Evolutionary conservation across 2,329 filamentous ascomycete genomes (phyloP), one percentile per base, ranked within the genome.

Genomic region (Aspergillus amoenus): DNA sequence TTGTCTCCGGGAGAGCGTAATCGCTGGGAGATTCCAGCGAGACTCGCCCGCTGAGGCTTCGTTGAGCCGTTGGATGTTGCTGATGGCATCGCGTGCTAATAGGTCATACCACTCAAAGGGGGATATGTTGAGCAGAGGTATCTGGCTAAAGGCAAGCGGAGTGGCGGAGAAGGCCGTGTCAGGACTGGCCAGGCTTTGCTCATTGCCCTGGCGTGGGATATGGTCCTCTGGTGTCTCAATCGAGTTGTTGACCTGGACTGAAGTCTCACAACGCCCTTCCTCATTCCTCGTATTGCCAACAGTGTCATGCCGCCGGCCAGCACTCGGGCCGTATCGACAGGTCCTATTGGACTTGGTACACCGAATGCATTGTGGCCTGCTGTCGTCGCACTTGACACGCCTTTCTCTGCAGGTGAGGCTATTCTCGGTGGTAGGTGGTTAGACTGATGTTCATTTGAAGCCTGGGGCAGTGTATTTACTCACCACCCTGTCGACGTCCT

Each of bases 101-200:
- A 64, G 52, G 27, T 66, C 64, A 34, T 61, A 66, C 64, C 64
- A 66, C 37, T 66, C 62, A n/a, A 61, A 56, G 7, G 64, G 56
- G 8, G 56, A 55, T 40, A 58, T 55, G 13, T 58, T 52, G 2
- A 55, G 52, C n/a, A 30, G 27, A 3, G 27, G 27, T 2, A 30
- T 30, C 27, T 30, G 27, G 27, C 4, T 30, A 30, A 30, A 30
- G 27, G 27, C 39, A 5, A 52, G 49, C 11, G 49, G 24, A 32
- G 37, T 48, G n/a, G 18, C n/a, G 27, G n/a, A n/a, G n/a, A 32
- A 17, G 13, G 18, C 42, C 13, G 13, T 8, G 44, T 30, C 18
- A 11, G 27, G 27, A 9, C 27, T 30, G 9, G 27, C 4, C 27
- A 30, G 27, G 27, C 27, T 30, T 30, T 30, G 27, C 8, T 30